Evolutionary conservation across 2,329 filamentous ascomycete species (phyloP), one percentile per base, ranked within the genome.

Genomic region (Stachybotrys chartarum): DNA sequence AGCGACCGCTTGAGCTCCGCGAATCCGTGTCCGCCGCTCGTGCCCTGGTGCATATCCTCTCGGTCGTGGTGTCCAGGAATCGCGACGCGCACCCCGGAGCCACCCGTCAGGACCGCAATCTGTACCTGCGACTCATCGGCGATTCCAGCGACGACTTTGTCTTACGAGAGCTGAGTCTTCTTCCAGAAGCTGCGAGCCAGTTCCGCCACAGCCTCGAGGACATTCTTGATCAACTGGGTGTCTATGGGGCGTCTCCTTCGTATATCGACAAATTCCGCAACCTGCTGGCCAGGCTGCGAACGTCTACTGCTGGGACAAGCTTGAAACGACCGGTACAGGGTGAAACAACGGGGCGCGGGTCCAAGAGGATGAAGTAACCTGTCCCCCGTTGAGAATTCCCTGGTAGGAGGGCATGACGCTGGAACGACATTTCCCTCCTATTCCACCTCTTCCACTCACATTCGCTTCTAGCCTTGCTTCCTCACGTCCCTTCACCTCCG

Each of bases 71-170:
- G 6, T 63, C 68, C 47, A 72, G 72, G 32, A 73, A 74, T 59
- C 59, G 58, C 30, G 73, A 79, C 57, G 61, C 68, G 16, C 70
- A 72, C 31, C 58, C 62, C 1, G 63, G 63, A 3, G 54, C 60
- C 1, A 62, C 59, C 1, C 65, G 64, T 1, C 54, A 58, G 1
- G 70, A 76, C 35, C 70, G 73, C 6, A 79, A 80, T 56, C 69
- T 82, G 8, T 83, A 79, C 64, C 63, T 70, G 47, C 68, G 70
- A 16, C 73, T 82, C 30, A 68, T 82, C 1, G 77, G 79, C 8
- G 73, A 75, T 47, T 61, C 62, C 7, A 73, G 77, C 52, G 60
- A 62, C 6, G 68, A 70, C 59, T 82, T 82, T 58, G 68, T 78
- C 45, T 61, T 81, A 39, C 72, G 70, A 42, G 70, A 74, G 7